phyloP scores from a whole-genome alignment of 1,139 yeast genomes.

The Candida tetrigidarum region DNA sequence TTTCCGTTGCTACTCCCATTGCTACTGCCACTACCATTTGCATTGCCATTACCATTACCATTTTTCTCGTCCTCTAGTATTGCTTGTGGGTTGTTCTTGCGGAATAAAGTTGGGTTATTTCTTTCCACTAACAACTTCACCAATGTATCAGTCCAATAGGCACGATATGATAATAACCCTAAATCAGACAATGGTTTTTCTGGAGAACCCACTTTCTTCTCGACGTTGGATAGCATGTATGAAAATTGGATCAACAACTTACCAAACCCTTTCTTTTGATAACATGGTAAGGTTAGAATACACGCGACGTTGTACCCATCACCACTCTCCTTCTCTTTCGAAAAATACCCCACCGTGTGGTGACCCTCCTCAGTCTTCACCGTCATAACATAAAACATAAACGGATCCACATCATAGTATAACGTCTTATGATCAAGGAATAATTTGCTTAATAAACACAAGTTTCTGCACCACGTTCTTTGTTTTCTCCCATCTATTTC shows the following conservation, averaged over 20 bases:
- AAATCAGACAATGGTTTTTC: slow-evolving; percentile 96
- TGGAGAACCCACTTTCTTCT: slow-evolving; percentile 92
- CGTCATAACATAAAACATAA: slow-evolving; percentile 94
- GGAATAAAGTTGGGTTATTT: slow-evolving; percentile 43
- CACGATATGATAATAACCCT: slow-evolving; percentile 91
- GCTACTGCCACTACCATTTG: too few relatives aligned
- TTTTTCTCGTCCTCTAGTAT: slow-evolving; percentile 25
- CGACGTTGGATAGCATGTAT: slow-evolving; percentile 84
- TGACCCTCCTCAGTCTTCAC: slow-evolving; percentile 86
- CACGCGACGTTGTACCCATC: slow-evolving; percentile 98
- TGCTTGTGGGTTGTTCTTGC: slow-evolving; percentile 41
- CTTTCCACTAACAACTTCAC: slow-evolving; percentile 74
- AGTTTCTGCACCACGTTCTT: slow-evolving; percentile 94
- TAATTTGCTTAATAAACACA: slow-evolving; percentile 84
- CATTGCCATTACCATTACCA: too few relatives aligned
- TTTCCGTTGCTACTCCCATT: too few relatives aligned
- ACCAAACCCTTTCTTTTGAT: slow-evolving; percentile 95
- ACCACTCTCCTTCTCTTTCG: slow-evolving; percentile 95
- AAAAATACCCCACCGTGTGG: slow-evolving; percentile 94
- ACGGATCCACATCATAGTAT: slow-evolving; percentile 97
- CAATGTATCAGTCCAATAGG: slow-evolving; percentile 94
- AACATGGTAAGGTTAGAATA: slow-evolving; percentile 93
- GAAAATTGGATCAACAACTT: slow-evolving; percentile 90
- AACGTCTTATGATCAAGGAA: slow-evolving; percentile 94
- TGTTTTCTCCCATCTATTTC: slow-evolving; percentile 97